These are phyloP conservation scores for Xylariales sp. DNA, from an alignment of 2,329 filamentous ascomycete species.

Conservation along the genomic window DNA sequence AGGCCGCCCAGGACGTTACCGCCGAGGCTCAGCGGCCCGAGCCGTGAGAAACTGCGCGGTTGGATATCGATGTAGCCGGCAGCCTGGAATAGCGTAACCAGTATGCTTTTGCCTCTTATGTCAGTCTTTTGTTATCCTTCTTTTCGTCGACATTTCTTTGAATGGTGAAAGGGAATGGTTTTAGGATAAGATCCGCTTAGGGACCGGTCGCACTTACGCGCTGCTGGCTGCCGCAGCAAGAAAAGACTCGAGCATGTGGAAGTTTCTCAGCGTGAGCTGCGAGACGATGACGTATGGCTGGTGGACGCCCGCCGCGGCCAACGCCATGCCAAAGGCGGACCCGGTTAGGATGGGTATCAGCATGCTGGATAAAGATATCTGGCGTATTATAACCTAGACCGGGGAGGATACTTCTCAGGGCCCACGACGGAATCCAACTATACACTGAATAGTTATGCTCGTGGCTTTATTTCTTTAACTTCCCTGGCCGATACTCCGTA, in stretches of 20 bases:
- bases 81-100: slow-evolving; percentile 33
- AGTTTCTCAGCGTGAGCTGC: slow-evolving; percentile 58
- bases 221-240: slow-evolving; percentile 58
- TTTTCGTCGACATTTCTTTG: too few relatives aligned
- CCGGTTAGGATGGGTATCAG: slow-evolving; percentile 37
- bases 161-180: slow-evolving; percentile 20
- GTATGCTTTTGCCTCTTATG: not conserved
- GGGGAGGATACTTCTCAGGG: not conserved
- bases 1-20: slow-evolving; percentile 62
- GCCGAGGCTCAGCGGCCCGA: slow-evolving; percentile 54
- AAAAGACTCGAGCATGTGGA: slow-evolving; percentile 64
- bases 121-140: too few relatives aligned
- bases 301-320: slow-evolving; percentile 57
- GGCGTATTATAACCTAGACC: not conserved
- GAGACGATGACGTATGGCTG: slow-evolving; percentile 54
- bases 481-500: too few relatives aligned
- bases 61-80: slow-evolving; percentile 36
- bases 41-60: slow-evolving; percentile 45
- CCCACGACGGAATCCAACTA: not conserved
- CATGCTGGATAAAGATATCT: not conserved
- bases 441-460: too few relatives aligned
- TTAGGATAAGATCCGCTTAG: slow-evolving; percentile 22
- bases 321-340: slow-evolving; percentile 56
- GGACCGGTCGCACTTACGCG: slow-evolving; percentile 41
- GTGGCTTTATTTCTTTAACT: too few relatives aligned